Evolutionary conservation across 768 basidiomycete species (phyloP).

Genomic region (Russula foetens): DNA sequence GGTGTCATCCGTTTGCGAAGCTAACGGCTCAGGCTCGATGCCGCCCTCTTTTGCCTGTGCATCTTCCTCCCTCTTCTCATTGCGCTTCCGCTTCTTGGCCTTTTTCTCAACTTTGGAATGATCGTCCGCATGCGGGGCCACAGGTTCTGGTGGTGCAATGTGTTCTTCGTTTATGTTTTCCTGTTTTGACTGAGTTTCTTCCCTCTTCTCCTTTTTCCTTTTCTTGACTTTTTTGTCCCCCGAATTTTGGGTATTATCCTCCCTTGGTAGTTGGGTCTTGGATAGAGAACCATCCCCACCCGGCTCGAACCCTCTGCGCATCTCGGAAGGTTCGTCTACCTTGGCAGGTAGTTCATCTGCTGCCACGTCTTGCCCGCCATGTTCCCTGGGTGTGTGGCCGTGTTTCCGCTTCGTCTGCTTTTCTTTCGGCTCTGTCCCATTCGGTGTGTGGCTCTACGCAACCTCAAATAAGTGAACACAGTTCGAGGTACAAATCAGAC

Average conservation of each 20-base stretch:
- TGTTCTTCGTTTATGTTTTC: neutral
- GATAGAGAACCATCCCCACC: neutral
- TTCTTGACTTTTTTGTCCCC: slow-evolving; percentile 27
- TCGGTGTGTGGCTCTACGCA: neutral
- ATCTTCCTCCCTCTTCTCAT: neutral
- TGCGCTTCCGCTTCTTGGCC: slow-evolving; percentile 17
- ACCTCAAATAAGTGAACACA: neutral
- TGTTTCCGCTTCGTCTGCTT: slow-evolving; percentile 31
- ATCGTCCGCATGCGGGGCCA: neutral
- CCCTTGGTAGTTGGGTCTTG: slow-evolving; percentile 14
- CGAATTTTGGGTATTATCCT: slow-evolving; percentile 1
- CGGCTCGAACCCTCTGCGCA: slow-evolving; percentile 22
- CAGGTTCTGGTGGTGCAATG: neutral
- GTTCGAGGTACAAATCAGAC: neutral
- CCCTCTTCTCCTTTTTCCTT: slow-evolving; percentile 22
- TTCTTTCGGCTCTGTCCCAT: slow-evolving; percentile 15
- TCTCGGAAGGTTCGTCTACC: slow-evolving; percentile 12
- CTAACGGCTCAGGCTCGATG: neutral
- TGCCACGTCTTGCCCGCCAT: slow-evolving; percentile 5
- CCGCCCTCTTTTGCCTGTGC: neutral
- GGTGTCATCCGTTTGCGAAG: neutral
- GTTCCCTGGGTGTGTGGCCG: slow-evolving; percentile 21
- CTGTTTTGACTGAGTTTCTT: slow-evolving; percentile 11
- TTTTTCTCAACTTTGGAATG: neutral
- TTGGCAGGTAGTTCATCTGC: neutral